Percentiles rank a stretch among this genome's conserved stretches.
phyloP scores from a whole-genome alignment of 257 asterid species.

The Ligustrum vulgare region DNA sequence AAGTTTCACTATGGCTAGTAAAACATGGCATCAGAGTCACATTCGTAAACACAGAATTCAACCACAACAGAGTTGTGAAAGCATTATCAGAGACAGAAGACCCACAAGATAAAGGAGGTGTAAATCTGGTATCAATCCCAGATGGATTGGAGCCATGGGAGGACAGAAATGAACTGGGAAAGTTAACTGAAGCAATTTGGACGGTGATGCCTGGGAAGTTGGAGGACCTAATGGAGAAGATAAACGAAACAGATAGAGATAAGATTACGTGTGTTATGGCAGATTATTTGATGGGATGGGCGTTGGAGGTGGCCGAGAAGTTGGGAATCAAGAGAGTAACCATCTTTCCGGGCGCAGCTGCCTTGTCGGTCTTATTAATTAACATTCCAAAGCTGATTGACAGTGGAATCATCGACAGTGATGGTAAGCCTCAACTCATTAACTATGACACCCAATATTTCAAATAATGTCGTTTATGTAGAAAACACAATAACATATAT shows the following conservation, averaged over 20 bases:
- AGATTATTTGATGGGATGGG: constrained; percentile 50
- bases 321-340: constrained; percentile 40
- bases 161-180: constrained; percentile 50
- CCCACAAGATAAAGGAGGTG: constrained; percentile 20
- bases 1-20: constrained; percentile 46
- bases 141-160: constrained; percentile 64
- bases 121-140: constrained; percentile 50
- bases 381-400: constrained; percentile 38
- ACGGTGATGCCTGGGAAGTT: constrained; percentile 47
- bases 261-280: constrained; percentile 42
- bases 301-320: constrained; percentile 43
- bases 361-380: constrained; percentile 30
- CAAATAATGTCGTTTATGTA: too few species aligned
- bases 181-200: constrained; percentile 25
- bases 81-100: constrained; percentile 27
- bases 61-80: constrained; percentile 43
- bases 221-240: constrained; percentile 38
- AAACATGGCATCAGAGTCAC: constrained; percentile 47
- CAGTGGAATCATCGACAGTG: constrained; percentile 46
- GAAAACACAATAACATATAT: too few species aligned
- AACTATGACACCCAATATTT: too few species aligned
- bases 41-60: constrained; percentile 54
- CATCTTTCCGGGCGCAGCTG: constrained; percentile 47
- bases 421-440: constrained; percentile 42
- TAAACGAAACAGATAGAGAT: constrained; percentile 31